Evolutionary conservation across 148 eudicot genomes (phyloP).

Genomic region (Hydrangea macrophylla): DNA sequence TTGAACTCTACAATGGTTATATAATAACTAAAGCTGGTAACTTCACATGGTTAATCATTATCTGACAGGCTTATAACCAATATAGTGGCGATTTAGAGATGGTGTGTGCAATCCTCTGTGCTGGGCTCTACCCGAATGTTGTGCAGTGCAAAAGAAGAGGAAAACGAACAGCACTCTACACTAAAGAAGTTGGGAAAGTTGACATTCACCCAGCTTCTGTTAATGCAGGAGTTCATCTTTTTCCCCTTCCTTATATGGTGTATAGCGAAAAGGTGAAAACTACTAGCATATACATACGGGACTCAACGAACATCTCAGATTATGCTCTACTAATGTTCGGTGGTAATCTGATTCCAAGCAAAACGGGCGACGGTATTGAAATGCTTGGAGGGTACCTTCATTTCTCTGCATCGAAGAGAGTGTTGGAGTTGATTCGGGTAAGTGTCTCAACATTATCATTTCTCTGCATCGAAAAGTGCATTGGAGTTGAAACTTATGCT

Average conservation of each 20-base stretch:
- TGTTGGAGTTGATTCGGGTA: slow-evolving; percentile 83
- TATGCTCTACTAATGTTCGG: slow-evolving; percentile 95
- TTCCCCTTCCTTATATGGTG: slow-evolving; percentile 94
- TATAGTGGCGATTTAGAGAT: slow-evolving; percentile 86
- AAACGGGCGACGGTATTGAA: slow-evolving; percentile 91
- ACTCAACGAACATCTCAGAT: slow-evolving; percentile 91
- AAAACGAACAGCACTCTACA: slow-evolving; percentile 76
- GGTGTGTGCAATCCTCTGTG: slow-evolving; percentile 96
- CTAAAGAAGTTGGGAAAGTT: slow-evolving; percentile 95
- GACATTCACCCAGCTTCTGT: slow-evolving; percentile 95
- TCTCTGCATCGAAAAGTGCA: neutral
- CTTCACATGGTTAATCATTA: neutral
- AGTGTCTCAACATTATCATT: neutral
- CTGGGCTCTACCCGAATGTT: slow-evolving; percentile 98
- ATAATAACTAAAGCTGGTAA: neutral
- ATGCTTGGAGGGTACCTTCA: slow-evolving; percentile 98
- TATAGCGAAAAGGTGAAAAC: slow-evolving; percentile 96
- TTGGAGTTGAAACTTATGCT: neutral
- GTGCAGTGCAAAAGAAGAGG: slow-evolving; percentile 98
- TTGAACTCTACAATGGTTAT: neutral
- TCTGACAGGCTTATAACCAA: slow-evolving; percentile 74
- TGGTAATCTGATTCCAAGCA: slow-evolving; percentile 83
- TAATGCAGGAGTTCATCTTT: slow-evolving; percentile 71
- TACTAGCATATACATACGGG: slow-evolving; percentile 68
- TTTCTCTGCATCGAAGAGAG: slow-evolving; percentile 89